Base-by-base conservation (phyloP, 148 eudicot species). In the Hydrangea macrophylla region DNA sequence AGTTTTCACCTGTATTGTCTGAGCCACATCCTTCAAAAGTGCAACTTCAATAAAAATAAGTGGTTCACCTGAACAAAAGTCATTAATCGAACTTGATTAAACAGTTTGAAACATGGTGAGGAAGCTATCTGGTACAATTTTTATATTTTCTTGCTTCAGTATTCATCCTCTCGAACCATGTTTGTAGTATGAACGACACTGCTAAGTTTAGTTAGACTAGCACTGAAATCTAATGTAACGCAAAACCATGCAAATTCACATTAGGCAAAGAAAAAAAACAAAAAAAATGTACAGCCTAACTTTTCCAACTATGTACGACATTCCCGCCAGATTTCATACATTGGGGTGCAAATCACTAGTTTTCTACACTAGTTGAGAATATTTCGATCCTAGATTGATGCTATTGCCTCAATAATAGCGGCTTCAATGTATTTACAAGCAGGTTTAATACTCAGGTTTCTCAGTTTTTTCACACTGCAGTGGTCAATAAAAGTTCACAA, bases 21-120 rank as follows among this genome's bases (percentile, higher is more conserved):
- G 77, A 45, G 96, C 97, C 70, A 89, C 83, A 68, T 85, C 70
- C 82, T 83, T 91, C 79, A 84, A 35, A 51, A 95, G 86, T 67
- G 99, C 97, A 75, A 89, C 99, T 88, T 95, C 97, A 77, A 95
- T 95, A 74, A 95, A 95, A 60, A 95, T 95, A 70, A 95, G 85
- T 55, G 99, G 99, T 76, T 95, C 99, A 58, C 96, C 99, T 95
- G 86, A 82, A 70, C 68, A 26, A 67, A 23, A 61, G 67, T 6
- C 40, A 50, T 13, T 35, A 58, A 62, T 33, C 32, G 60, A 35
- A 79, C 39, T 37, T 20, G 11, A 31, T 59, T 51, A 67, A 37
- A 10, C n/a, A 73, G 66, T 59, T 45, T 23, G 48, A 68, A 53
- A 13, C 22, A 44, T 45, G 45, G 44, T 17, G 24, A 39, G 57